Percentiles rank a stretch among this genome's conserved stretches.
These are phyloP conservation scores for Beauveria medogensis DNA, from an alignment of 2,329 filamentous ascomycete species.

Conservation along the genomic window DNA sequence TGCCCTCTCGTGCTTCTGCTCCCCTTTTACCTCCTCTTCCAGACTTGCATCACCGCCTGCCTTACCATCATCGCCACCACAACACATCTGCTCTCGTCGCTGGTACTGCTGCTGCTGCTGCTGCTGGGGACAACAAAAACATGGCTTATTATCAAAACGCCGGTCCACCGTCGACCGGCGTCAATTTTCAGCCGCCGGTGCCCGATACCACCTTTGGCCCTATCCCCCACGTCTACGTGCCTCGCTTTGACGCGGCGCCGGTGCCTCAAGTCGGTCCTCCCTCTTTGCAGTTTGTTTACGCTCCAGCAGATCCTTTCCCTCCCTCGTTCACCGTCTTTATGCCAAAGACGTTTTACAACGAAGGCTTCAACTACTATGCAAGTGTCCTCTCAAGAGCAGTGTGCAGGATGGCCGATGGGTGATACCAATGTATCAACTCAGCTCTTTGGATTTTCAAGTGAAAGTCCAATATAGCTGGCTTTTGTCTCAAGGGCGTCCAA, in stretches of 20 bases:
- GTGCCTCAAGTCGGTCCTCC: conserved; percentile 27
- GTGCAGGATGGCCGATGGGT: background rate
- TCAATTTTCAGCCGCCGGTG: conserved; percentile 51
- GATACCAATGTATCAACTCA: background rate
- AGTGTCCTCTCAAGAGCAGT: conserved; percentile 18
- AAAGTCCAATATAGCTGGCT: background rate
- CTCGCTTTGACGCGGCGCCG: conserved; percentile 38
- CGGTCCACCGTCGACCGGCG: conserved; percentile 33
- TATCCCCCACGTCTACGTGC: conserved; percentile 46
- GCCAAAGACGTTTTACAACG: conserved; percentile 25
- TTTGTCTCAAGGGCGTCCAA: background rate
- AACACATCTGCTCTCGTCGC: conserved; percentile 11
- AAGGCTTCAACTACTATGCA: conserved; percentile 32
- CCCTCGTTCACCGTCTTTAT: conserved; percentile 22
- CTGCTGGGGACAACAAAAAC: conserved; percentile 2
- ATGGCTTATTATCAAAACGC: conserved; percentile 36
- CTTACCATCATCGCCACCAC: conserved; percentile 13
- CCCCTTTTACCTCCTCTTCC: background rate
- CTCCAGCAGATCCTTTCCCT: conserved; percentile 12
- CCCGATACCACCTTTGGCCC: conserved; percentile 50
- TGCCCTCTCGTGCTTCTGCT: background rate
- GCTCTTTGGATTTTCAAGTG: background rate
- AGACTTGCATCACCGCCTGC: background rate
- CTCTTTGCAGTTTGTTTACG: conserved; percentile 21
- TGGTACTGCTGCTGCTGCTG: conserved; percentile 12